Conservation (phyloP, 306 rosid species). For the Astragalus glycyphyllos region DNA sequence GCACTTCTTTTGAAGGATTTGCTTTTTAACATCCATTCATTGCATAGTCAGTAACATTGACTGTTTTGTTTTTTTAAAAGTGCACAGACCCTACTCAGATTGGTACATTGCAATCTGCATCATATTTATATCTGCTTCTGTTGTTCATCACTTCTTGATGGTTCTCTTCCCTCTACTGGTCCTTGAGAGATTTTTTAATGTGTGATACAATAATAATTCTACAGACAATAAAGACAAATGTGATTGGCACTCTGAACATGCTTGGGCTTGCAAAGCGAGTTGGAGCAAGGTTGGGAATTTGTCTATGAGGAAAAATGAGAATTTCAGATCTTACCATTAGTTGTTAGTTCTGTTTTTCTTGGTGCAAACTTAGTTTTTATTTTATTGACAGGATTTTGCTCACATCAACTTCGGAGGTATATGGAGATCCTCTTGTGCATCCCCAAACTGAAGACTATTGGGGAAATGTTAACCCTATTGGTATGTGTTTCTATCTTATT, state of each 20-base stretch:
- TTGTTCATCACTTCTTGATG: conserved; percentile 5
- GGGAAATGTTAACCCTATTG: conserved; percentile 99
- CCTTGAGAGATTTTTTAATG: conserved; percentile 46
- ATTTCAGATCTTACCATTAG: conserved; percentile 25
- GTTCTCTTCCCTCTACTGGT: conserved; percentile 7
- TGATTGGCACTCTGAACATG: conserved; percentile 96
- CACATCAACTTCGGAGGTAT: conserved; percentile 96
- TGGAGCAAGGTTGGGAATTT: conserved; percentile 82
- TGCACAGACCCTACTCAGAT: conserved; percentile 19
- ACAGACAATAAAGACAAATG: conserved; percentile 97
- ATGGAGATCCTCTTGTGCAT: conserved; percentile 95
- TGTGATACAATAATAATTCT: conserved; percentile 37
- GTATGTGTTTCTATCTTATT: conserved; percentile 54
- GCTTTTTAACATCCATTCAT: conserved; percentile 11
- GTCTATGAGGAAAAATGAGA: background rate
- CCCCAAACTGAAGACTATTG: conserved; percentile 93
- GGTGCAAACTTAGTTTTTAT: conserved; percentile 26
- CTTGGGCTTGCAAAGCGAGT: conserved; percentile 98
- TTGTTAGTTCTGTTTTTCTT: conserved; percentile 31
- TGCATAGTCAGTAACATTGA: conserved; percentile 8
- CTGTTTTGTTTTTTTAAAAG: background rate
- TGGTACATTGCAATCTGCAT: conserved; percentile 13
- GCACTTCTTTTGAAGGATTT: conserved; percentile 12
- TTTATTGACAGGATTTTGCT: conserved; percentile 79
- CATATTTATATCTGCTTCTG: conserved; percentile 24